Evolutionary conservation across 768 basidiomycete species (phyloP), one percentile per base, ranked within the genome.

Genomic region (Mycena galericulata): DNA sequence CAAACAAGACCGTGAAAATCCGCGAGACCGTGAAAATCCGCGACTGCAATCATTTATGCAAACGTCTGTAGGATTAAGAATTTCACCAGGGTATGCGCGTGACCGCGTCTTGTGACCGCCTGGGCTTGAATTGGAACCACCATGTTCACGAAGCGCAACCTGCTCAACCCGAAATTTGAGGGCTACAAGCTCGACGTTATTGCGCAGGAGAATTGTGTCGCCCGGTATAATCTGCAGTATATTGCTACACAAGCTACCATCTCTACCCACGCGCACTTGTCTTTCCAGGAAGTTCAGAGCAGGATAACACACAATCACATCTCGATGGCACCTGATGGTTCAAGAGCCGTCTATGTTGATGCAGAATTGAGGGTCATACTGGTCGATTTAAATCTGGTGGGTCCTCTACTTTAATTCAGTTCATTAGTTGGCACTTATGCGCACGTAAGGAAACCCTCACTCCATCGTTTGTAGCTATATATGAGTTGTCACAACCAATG

Each of bases 281-380:
- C 90, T 2, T 92, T 95, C 72, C 86, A 93, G 65, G 95, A 96
- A 72, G 91, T 95, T 62, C 91, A 93, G 76, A 93, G 91, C 74
- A 85, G 95, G 54, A 93, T 96, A 66, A 87, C 90, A 18, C 92
- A 96, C 77, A 95, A 96, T 72, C 95, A 96, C 75, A 85, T 96
- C 17, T 79, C 85, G 15, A 78, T 88, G 4, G 85, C 86, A 22
- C 75, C 76, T 18, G 76, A 83, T 38, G 81, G 82, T 14, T 79
- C 82, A 24, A 81, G 82, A 26, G 88, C 88, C 3, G 79, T 90
- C 29, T 96, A 95, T 72, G 79, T 96, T 27, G 94, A 95, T 73
- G 81, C 85, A 36, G 82, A 87, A 4, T 85, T 87, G 60, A 85
- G 83, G 58, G 87, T 95, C 14, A 83, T 94, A 53, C 72, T 87